Base-by-base conservation (phyloP, 441 rosid genomes). In the Bruguiera hainesii region DNA sequence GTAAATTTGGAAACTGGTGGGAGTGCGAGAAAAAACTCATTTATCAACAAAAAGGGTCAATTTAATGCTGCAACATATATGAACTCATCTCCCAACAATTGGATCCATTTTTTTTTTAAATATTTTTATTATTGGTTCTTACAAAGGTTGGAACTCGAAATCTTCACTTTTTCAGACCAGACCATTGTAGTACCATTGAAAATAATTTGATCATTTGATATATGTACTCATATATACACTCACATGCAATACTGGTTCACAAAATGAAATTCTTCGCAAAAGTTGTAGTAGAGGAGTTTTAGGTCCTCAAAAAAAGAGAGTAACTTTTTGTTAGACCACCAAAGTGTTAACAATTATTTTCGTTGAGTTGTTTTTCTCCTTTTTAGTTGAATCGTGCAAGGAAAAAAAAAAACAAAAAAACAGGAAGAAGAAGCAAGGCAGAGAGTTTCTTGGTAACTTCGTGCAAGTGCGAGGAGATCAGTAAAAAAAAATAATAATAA, bases 381-480 rank as follows among this genome's bases (percentile, higher is more conserved):
- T 55, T 23, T 55, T 10, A 6, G 20, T 23, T 23, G 16, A 55
- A 15, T 33, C 9, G 2, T 1, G 37, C 7, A 33, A 33, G 9
- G 5, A 21, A 9, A 37, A 37, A 35, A 52, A 11, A 3, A 11
- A 53, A 1, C 9, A 55, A 26, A 55, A 13, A 10, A 10, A 5
- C 4, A 9, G 23, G 9, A 8, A 1, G 3, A 23, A 42, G 3
- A 20, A 16, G 5, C 33, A 26, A 48, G 49, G 39, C 74, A 37
- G 71, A 59, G 70, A 49, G 74, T 63, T 83, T 80, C 81, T 68
- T 31, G 76, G 84, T 61, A 72, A 71, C 71, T 76, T 76, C 84
- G 61, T 30, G 56, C 3, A 56, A 20, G 31, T 68, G 56, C 66
- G 61, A 67, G 25, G 67, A 65, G 71, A 64, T 73, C 65, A 56